Evolutionary conservation across 1,284 basidiomycete species (phyloP).

Genomic region (Naganishia cerealis): DNA sequence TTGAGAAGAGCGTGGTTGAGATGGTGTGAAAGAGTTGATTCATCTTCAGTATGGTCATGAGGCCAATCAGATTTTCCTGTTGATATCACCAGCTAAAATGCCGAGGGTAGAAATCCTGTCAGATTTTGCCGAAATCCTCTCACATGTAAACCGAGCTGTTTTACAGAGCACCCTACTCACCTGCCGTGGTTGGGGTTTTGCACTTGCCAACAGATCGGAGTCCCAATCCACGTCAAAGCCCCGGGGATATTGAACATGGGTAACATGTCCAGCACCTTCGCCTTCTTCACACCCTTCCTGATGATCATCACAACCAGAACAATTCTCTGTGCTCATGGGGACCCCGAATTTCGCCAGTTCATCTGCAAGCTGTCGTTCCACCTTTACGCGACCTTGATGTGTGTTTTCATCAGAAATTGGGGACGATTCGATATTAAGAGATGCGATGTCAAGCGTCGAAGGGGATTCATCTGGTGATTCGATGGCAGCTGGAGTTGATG

Average conservation of each 20-base stretch:
- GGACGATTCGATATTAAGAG: slow-evolving; percentile 15
- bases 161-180: slow-evolving; percentile 54
- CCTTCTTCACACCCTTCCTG: slow-evolving; percentile 65
- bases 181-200: slow-evolving; percentile 77
- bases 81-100: slow-evolving; percentile 71
- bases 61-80: slow-evolving; percentile 86
- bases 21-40: slow-evolving; percentile 38
- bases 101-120: not conserved
- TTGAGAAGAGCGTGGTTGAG: slow-evolving; percentile 36
- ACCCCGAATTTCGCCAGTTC: slow-evolving; percentile 60
- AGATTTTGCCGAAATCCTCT: not conserved
- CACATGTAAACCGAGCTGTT: slow-evolving; percentile 12
- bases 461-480: not conserved
- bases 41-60: slow-evolving; percentile 63
- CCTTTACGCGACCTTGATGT: slow-evolving; percentile 36
- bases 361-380: slow-evolving; percentile 46
- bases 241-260: slow-evolving; percentile 58
- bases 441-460: slow-evolving; percentile 23
- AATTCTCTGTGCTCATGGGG: slow-evolving; percentile 69
- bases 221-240: slow-evolving; percentile 74
- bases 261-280: slow-evolving; percentile 41
- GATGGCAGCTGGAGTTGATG: slow-evolving; percentile 18
- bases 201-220: slow-evolving; percentile 73
- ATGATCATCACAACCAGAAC: slow-evolving; percentile 72
- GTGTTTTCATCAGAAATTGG: slow-evolving; percentile 32